Conservation (phyloP, 2,329 filamentous ascomycete genomes). For the Fusarium tuaranense region DNA sequence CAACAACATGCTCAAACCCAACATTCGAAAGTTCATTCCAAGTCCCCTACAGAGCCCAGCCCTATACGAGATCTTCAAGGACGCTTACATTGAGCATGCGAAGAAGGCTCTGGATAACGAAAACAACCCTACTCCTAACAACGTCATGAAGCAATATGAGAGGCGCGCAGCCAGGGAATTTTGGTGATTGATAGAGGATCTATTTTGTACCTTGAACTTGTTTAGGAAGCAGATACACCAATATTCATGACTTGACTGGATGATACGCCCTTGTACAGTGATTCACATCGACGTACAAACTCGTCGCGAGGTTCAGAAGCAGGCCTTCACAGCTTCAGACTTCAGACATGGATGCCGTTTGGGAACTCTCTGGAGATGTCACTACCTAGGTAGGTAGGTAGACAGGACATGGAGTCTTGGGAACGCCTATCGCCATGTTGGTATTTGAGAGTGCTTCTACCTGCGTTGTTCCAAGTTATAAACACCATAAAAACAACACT, state of each 20-base stretch:
- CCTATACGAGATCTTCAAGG: not conserved
- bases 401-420: not conserved
- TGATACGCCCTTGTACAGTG: not conserved
- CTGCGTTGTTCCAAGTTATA: not conserved
- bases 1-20: not conserved
- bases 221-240: not conserved
- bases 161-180: not conserved
- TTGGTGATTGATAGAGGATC: not conserved
- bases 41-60: not conserved
- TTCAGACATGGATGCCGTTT: not conserved
- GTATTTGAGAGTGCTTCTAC: not conserved
- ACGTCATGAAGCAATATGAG: not conserved
- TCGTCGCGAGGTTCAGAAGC: not conserved
- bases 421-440: not conserved
- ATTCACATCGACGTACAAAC: not conserved
- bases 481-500: not conserved
- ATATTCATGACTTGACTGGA: not conserved
- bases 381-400: not conserved
- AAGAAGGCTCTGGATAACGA: not conserved
- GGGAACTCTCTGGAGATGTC: not conserved
- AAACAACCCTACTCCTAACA: no score
- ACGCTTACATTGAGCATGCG: not conserved
- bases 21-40: not conserved
- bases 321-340: not conserved
- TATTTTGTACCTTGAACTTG: not conserved